Percentiles rank a stretch among this genome's conserved stretches.
These are phyloP conservation scores for Aspergillus sp. DNA, from an alignment of 2,329 filamentous ascomycete species.

Conservation along the genomic window DNA sequence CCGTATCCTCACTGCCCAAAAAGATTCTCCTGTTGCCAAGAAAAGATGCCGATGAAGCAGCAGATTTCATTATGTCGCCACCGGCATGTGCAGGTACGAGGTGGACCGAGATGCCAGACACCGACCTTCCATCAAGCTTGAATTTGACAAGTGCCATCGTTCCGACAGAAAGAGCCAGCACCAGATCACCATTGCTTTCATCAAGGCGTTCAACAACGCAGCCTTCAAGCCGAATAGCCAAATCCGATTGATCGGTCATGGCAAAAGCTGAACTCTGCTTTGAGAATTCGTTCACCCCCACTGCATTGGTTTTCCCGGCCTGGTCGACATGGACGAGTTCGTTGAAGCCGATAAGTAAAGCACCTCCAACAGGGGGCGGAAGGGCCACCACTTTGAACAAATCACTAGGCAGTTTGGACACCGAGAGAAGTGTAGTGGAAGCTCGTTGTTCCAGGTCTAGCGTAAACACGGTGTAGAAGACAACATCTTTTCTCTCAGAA, in stretches of 20 bases:
- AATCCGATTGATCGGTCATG: constrained; percentile 79
- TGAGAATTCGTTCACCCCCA: constrained; percentile 89
- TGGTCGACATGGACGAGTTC: constrained; percentile 95
- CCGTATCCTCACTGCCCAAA: constrained; percentile 77
- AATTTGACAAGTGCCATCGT: constrained; percentile 75
- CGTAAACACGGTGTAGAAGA: constrained; percentile 92
- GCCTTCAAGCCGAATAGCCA: constrained; percentile 77
- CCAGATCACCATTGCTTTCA: constrained; percentile 73
- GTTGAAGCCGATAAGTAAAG: constrained; percentile 81
- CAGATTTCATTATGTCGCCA: constrained; percentile 60
- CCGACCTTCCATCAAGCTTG: constrained; percentile 83
- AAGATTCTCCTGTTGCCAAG: constrained; percentile 73
- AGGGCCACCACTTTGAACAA: constrained; percentile 79
- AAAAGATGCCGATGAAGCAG: constrained; percentile 67
- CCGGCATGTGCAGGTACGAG: constrained; percentile 63
- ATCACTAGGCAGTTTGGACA: constrained; percentile 81
- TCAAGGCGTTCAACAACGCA: constrained; percentile 76
- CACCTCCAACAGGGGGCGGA: constrained; percentile 82
- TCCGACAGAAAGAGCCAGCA: constrained; percentile 78
- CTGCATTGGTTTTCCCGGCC: constrained; percentile 86
- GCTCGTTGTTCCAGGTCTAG: constrained; percentile 90
- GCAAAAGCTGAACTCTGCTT: constrained; percentile 79
- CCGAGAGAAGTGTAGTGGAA: constrained; percentile 87
- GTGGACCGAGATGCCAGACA: constrained; percentile 79
- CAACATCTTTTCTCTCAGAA: constrained; percentile 74